Percentiles rank a stretch among this genome's conserved stretches.
phyloP scores from a whole-genome alignment of 1,139 yeast species.

The Suhomyces bokatorum region DNA sequence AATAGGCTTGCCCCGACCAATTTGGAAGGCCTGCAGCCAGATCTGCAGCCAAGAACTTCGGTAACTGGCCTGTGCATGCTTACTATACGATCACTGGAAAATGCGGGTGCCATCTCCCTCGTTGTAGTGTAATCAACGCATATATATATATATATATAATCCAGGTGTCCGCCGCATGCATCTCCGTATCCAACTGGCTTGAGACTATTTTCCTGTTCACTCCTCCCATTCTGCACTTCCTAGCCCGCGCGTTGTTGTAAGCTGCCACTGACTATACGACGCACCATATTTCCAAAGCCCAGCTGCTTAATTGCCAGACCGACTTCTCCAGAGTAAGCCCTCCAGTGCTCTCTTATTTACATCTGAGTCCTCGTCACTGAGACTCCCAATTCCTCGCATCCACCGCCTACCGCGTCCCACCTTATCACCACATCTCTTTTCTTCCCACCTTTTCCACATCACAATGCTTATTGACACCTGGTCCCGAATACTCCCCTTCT shows the following conservation, averaged over 20 bases:
- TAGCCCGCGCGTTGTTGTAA: no score
- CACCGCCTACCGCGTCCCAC: no score
- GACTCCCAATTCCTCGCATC: no score
- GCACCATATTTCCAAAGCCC: no score
- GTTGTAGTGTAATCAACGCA: no score
- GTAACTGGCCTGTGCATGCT: background rate
- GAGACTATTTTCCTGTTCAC: background rate
- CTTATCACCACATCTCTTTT: no score
- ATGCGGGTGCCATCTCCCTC: background rate
- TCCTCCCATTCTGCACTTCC: background rate
- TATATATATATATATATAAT: background rate
- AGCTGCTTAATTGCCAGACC: no score
- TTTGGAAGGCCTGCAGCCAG: background rate
- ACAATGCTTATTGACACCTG: slow-evolving; percentile 8
- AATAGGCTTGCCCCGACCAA: background rate
- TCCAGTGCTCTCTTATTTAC: no score
- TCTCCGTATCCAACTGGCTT: background rate
- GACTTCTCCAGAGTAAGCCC: no score
- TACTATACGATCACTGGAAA: background rate
- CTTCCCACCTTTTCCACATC: background rate
- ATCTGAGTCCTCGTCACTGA: no score
- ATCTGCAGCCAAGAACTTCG: slow-evolving; percentile 1
- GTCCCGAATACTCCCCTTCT: slow-evolving; percentile 7
- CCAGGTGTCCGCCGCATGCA: background rate
- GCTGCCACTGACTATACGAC: no score